These are phyloP conservation scores for Globisporangium abappressorium DNA, from an alignment of 352 stramenopile species.

Conservation along the genomic window DNA sequence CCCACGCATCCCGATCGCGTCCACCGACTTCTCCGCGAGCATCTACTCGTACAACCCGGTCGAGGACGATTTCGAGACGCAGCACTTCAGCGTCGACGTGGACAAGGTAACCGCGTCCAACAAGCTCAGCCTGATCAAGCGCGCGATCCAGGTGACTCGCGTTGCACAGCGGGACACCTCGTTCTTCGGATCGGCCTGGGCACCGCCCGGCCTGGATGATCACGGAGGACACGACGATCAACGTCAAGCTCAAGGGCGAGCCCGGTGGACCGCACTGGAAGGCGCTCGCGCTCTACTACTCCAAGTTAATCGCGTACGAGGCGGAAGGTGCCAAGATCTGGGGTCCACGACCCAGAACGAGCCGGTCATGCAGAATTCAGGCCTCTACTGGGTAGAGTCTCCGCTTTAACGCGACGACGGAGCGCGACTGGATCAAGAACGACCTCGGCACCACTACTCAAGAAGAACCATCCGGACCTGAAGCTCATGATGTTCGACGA, in stretches of 20 bases:
- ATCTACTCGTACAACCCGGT: slow-evolving; percentile 88
- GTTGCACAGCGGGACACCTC: slow-evolving; percentile 41
- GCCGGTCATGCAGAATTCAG: slow-evolving; percentile 37
- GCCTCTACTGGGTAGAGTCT: slow-evolving; percentile 55
- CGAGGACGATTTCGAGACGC: slow-evolving; percentile 73
- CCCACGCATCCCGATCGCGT: slow-evolving; percentile 80
- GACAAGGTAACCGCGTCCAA: slow-evolving; percentile 54
- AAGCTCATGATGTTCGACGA: slow-evolving; percentile 86
- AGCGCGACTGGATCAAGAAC: slow-evolving; percentile 75
- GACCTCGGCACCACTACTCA: slow-evolving; percentile 66
- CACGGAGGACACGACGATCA: slow-evolving; percentile 52
- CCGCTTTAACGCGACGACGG: slow-evolving; percentile 31
- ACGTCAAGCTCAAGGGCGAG: slow-evolving; percentile 52
- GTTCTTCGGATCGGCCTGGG: slow-evolving; percentile 82
- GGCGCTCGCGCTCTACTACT: slow-evolving; percentile 85
- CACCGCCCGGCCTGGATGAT: slow-evolving; percentile 86
- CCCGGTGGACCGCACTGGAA: slow-evolving; percentile 61
- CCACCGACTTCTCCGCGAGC: slow-evolving; percentile 81
- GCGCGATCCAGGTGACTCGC: slow-evolving; percentile 37
- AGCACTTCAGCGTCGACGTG: slow-evolving; percentile 81
- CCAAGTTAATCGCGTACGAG: slow-evolving; percentile 86
- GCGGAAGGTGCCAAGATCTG: slow-evolving; percentile 70
- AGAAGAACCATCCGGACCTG: slow-evolving; percentile 61
- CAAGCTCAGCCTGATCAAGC: slow-evolving; percentile 76
- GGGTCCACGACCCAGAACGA: slow-evolving; percentile 85